These are phyloP conservation scores for Croton laevigatus DNA, from an alignment of 441 rosid genomes.

Conservation along the genomic window DNA sequence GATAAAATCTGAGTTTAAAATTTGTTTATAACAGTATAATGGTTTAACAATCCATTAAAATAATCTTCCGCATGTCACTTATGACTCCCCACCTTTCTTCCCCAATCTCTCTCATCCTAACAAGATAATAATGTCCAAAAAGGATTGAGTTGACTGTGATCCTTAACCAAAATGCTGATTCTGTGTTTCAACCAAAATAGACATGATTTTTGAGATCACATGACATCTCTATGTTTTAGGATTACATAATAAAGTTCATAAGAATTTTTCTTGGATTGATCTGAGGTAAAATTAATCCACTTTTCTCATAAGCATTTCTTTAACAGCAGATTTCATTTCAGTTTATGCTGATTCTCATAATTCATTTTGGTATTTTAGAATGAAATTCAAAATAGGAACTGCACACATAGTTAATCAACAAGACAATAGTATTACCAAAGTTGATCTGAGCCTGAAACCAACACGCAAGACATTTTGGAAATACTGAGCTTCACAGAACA, in stretches of 20 bases:
- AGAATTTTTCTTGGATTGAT: background rate
- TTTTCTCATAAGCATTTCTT: background rate
- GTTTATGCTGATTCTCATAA: background rate
- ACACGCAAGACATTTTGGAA: constrained; percentile 97
- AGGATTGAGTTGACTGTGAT: background rate
- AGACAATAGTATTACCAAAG: constrained; percentile 64
- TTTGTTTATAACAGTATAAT: background rate
- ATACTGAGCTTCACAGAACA: constrained; percentile 93
- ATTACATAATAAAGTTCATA: background rate
- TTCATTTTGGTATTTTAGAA: background rate
- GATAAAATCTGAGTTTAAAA: background rate
- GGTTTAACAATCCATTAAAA: constrained; percentile 4
- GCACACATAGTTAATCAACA: constrained; percentile 13
- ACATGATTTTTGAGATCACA: background rate
- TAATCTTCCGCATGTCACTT: background rate
- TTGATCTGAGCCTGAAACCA: constrained; percentile 90
- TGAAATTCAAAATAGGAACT: background rate
- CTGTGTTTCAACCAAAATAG: background rate
- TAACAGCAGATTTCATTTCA: background rate
- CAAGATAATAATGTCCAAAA: background rate
- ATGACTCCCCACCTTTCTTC: no score
- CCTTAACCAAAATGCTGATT: background rate
- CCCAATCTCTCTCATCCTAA: background rate
- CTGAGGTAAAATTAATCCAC: background rate
- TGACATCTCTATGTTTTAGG: background rate